Conservation (phyloP, 176 grass and related monocot genomes). For the Juncus inflexus region DNA sequence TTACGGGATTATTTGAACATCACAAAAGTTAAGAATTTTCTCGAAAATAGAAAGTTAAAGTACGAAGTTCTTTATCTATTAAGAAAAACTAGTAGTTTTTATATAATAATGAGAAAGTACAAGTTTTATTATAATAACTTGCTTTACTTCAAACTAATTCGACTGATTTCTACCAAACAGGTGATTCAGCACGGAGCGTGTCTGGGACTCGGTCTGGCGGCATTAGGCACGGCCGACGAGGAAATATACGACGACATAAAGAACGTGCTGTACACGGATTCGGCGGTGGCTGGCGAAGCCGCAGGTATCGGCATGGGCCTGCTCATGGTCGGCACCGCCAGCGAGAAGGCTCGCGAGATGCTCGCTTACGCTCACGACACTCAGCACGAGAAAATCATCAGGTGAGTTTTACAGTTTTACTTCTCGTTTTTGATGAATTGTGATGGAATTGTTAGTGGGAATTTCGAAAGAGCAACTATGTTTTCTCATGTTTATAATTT, state of each 20-base stretch:
- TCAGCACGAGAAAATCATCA: conserved; percentile 99
- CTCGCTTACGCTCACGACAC: conserved; percentile 97
- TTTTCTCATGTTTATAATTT: no score
- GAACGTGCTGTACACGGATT: conserved; percentile 85
- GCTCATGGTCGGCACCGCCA: conserved; percentile 92
- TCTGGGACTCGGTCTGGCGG: conserved; percentile 88
- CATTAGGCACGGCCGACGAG: conserved; percentile 91
- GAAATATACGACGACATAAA: conserved; percentile 97
- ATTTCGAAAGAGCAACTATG: no score
- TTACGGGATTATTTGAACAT: no score
- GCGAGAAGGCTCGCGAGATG: conserved; percentile 88
- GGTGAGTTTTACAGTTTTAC: conserved; percentile 34
- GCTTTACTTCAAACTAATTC: not conserved
- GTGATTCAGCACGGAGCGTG: conserved; percentile 98
- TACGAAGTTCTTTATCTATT: no score
- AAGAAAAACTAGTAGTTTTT: no score
- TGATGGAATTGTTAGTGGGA: no score
- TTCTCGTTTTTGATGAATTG: no score
- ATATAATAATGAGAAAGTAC: no score
- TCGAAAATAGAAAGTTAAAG: no score
- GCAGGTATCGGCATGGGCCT: conserved; percentile 98
- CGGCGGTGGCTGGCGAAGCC: conserved; percentile 94
- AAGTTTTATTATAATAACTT: not conserved
- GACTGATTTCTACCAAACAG: conserved; percentile 32
- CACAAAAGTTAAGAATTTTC: no score